Base-by-base conservation (phyloP, 805 yeast genomes). In the Barnettozyma californica region DNA sequence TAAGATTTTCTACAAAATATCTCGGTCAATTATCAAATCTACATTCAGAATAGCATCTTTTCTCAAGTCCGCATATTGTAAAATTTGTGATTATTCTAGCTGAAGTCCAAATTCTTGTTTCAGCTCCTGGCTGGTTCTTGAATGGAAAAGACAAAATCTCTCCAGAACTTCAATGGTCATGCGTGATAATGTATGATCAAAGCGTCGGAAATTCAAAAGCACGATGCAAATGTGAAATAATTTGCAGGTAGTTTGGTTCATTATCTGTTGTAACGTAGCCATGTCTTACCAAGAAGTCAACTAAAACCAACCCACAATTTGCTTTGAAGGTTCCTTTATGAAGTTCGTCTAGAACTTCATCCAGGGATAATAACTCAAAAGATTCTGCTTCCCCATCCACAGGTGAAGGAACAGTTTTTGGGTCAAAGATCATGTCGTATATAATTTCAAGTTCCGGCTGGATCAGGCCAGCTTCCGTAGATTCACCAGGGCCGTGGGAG, bases 371-470 rank as follows among this genome's bases (percentile, higher is more conserved):
- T 41, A 91, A 69, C 49, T 66, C 59, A 65, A 94, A 94, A 50
- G 78, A 81, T 50, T 81, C 84, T 0, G 89, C 85, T 71, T 95
- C 95, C 37, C 81, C 79, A 56, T 86, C 95, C 35, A 76, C 76
- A 1, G 90, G 81, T 59, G 70, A 48, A 48, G 97, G 81, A 34
- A 69, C 60, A 50, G 65, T 35, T 43, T 63, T 59, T 10, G 67
- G 26, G 73, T 76, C 63, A 81, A 76, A 55, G 43, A 67, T 67
- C 46, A 94, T 55, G 58, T 94, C 99, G 62, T 80, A 94, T 5
- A 85, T 67, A 59, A 80, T 87, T 61, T 90, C 92, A 9, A 87
- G 81, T 64, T 94, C 99, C 0, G 97, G 97, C 61, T 91, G 97
- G 11, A 83, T 77, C n/a, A 81, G 69, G 0, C 83, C 83, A 0